A percentile compares a stretch with the other conserved stretches of the same genome.
Evolutionary conservation across 345 rosid species (phyloP).

Genomic region (Kernera saxatilis): DNA sequence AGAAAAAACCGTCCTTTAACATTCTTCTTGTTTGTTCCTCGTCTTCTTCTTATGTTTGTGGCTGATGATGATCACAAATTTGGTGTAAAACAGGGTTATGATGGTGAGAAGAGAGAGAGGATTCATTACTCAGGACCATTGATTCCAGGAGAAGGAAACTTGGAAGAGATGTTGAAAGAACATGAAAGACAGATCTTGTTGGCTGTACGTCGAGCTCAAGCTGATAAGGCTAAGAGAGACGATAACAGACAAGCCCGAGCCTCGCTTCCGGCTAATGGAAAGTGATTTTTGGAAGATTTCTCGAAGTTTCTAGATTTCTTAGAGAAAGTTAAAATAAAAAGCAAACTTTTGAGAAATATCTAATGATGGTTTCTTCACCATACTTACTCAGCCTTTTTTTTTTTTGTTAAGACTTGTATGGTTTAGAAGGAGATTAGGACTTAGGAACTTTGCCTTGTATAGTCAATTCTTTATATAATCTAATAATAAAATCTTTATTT

Average conservation of each 20-base stretch:
- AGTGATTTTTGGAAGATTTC: slow-evolving; percentile 2
- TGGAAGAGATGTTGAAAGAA: slow-evolving; percentile 91
- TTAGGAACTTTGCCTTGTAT: slow-evolving; percentile 24
- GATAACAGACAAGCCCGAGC: slow-evolving; percentile 17
- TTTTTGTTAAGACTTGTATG: slow-evolving; percentile 8
- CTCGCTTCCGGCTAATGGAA: not conserved
- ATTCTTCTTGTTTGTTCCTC: not conserved
- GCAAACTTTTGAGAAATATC: not conserved
- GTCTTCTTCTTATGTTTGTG: not conserved
- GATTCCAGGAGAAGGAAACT: slow-evolving; percentile 59
- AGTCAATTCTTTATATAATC: slow-evolving; percentile 1
- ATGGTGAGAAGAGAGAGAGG: slow-evolving; percentile 39
- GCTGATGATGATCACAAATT: slow-evolving; percentile 13
- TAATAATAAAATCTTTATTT: not conserved
- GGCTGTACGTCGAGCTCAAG: slow-evolving; percentile 80
- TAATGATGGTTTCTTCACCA: not conserved
- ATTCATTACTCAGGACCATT: slow-evolving; percentile 85
- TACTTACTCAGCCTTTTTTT: not conserved
- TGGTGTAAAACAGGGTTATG: slow-evolving; percentile 34
- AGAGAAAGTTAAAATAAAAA: not conserved
- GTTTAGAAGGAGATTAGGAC: not conserved
- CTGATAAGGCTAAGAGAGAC: slow-evolving; percentile 46
- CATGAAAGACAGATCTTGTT: slow-evolving; percentile 78
- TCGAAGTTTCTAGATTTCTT: not conserved
- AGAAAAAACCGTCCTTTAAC: not conserved